A percentile compares a stretch with the other conserved stretches of the same genome.
Conservation (phyloP, 306 rosid genomes). For the Astragalus glycyphyllos region DNA sequence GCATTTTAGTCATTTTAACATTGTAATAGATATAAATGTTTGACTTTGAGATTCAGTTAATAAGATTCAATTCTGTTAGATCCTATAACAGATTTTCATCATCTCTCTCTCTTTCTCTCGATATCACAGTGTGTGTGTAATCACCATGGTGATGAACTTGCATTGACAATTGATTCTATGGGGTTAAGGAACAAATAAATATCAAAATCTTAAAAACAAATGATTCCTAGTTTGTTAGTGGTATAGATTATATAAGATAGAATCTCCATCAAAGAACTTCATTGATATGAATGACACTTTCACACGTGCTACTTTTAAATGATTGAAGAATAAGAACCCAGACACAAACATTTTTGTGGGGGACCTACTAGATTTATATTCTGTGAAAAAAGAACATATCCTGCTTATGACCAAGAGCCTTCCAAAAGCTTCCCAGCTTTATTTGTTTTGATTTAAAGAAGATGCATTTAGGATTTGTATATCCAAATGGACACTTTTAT, state of each 20-base stretch:
- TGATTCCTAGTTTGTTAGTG: slow-evolving; percentile 46
- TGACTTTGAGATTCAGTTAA: no score
- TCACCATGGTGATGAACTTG: no score
- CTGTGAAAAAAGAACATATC: slow-evolving; percentile 45
- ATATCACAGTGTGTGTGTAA: no score
- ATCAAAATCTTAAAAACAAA: slow-evolving; percentile 13
- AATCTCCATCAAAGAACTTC: slow-evolving; percentile 33
- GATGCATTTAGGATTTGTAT: slow-evolving; percentile 48
- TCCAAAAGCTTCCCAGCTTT: slow-evolving; percentile 41
- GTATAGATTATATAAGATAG: no score
- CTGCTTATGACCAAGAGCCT: slow-evolving; percentile 27
- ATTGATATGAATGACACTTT: slow-evolving; percentile 41
- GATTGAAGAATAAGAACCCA: slow-evolving; percentile 57
- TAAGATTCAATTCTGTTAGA: no score
- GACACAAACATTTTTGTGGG: slow-evolving; percentile 31
- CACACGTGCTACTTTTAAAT: slow-evolving; percentile 43
- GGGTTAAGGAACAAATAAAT: not conserved
- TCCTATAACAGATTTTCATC: no score
- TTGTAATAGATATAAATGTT: no score
- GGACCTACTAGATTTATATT: slow-evolving; percentile 44
- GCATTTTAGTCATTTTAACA: no score
- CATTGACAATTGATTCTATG: slow-evolving; percentile 19
- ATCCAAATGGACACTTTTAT: slow-evolving; percentile 40
- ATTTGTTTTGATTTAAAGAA: slow-evolving; percentile 35
- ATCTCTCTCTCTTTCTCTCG: no score